phyloP scores from a whole-genome alignment of 371 early-diverging fungal species.

The Amoeboaphelidium occidentale region DNA sequence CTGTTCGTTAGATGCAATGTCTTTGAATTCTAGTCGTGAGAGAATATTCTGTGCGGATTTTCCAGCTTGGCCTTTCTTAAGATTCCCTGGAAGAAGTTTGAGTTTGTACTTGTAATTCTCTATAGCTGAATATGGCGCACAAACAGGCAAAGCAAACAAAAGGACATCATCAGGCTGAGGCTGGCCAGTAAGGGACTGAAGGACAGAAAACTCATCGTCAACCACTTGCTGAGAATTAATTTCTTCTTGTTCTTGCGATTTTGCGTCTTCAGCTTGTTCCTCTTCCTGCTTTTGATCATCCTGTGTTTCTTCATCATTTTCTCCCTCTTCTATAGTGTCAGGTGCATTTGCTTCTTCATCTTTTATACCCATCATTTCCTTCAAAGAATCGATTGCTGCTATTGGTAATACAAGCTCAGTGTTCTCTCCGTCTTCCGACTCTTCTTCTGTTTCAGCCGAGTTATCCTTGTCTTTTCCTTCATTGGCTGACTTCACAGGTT shows the following conservation, averaged over 20 bases:
- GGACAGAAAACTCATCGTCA: slow-evolving; percentile 3
- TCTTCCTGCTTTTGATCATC: background rate
- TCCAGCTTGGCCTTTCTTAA: slow-evolving; percentile 80
- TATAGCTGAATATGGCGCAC: slow-evolving; percentile 77
- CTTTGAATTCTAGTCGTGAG: background rate
- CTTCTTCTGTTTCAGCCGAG: too few relatives aligned
- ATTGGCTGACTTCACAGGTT: too few relatives aligned
- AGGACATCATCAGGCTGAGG: slow-evolving; percentile 57
- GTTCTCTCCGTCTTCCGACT: too few relatives aligned
- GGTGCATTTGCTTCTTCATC: background rate
- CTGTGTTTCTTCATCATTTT: slow-evolving; percentile 2
- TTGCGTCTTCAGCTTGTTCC: background rate
- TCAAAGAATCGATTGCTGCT: too few relatives aligned
- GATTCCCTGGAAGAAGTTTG: slow-evolving; percentile 78
- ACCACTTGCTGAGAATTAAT: slow-evolving; percentile 1
- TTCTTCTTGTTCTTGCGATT: slow-evolving; percentile 3
- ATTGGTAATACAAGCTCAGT: too few relatives aligned
- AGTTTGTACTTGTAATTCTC: slow-evolving; percentile 82
- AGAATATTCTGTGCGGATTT: slow-evolving; percentile 13
- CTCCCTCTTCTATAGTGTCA: background rate
- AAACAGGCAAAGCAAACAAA: slow-evolving; percentile 74
- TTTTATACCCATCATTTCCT: background rate
- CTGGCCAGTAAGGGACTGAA: slow-evolving; percentile 52
- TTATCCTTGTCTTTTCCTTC: too few relatives aligned
- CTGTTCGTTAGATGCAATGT: background rate